Evolutionary conservation across 192 early-diverging fungal genomes (phyloP), one percentile per base, ranked within the genome.

Genomic region (Podila horticola): DNA sequence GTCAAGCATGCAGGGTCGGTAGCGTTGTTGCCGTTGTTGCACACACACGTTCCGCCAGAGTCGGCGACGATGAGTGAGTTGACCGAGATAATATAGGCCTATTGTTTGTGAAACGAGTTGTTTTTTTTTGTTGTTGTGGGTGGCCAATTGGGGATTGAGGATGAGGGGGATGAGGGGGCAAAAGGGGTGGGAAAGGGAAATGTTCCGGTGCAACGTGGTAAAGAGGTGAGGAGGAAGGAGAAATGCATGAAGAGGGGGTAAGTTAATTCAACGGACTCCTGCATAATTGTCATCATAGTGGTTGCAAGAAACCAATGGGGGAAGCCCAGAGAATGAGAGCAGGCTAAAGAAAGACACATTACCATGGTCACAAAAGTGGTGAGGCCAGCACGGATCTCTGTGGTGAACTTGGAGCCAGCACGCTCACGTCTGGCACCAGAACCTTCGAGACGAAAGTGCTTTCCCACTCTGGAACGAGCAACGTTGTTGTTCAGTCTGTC

Each of bases 11-110:
- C 71, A 5, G 89, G 81, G 22, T 90, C 89, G 20, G n/a, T 19
- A 31, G 58, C 28, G 38, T 65, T 50, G 45, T 24, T 31, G 34
- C 31, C 62, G 0, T 79, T 81, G 51, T 74, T 75, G 81, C 93
- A 95, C 49, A 85, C 87, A 82, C 93, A 95, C 15, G 90, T 82
- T 49, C 93, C 93, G 48, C 93, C 93, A 34, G 89, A 86, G 68
- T 93, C 92, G 20, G 87, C 84, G 72, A 94, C 83, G 63, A 94
- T 93, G n/a, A 88, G 69, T 4, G 93, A 90, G 71, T 93, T 93
- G 5, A 91, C 91, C 5, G 86, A 89, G 71, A 91, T 87, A 71
- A 93, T 91, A 73, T 91, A 92, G 0, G 88, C 85, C 64, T 65
- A 29, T 50, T 19, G 34, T 63, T 33, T 63, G 34, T 1, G 24